Conservation (phyloP, 2,329 filamentous ascomycete species). For the Eutypa lata region DNA sequence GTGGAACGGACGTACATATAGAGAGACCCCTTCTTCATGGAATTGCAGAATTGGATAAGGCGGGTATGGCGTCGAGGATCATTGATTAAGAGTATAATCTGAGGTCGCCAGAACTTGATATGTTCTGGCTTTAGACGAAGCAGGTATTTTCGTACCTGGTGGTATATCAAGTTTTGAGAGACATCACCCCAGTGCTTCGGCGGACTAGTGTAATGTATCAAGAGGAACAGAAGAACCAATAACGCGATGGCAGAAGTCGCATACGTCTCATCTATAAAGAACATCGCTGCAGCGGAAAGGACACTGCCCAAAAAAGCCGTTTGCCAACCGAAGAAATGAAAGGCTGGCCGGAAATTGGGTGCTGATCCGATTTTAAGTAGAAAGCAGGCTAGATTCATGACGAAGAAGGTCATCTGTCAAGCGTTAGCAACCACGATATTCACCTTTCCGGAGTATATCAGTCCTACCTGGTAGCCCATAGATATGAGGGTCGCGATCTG, state of each 20-base stretch:
- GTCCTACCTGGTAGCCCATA: slow-evolving; percentile 73
- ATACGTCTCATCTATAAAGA: slow-evolving; percentile 82
- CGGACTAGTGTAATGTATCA: slow-evolving; percentile 82
- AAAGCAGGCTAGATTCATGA: slow-evolving; percentile 85
- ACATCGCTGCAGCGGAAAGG: slow-evolving; percentile 79
- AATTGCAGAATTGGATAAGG: slow-evolving; percentile 88
- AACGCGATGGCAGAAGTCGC: slow-evolving; percentile 72
- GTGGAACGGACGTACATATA: slow-evolving; percentile 53
- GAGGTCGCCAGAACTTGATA: slow-evolving; percentile 90
- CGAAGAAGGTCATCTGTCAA: slow-evolving; percentile 78
- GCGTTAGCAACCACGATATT: slow-evolving; percentile 9
- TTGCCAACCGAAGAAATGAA: slow-evolving; percentile 86
- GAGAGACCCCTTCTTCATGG: slow-evolving; percentile 79
- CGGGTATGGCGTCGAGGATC: slow-evolving; percentile 78
- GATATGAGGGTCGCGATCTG: slow-evolving; percentile 87
- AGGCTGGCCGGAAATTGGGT: slow-evolving; percentile 83
- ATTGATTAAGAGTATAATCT: slow-evolving; percentile 81
- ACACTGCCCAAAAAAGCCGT: slow-evolving; percentile 73
- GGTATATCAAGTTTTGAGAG: slow-evolving; percentile 82
- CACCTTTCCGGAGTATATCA: background rate
- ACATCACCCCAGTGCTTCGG: slow-evolving; percentile 91
- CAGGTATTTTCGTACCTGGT: slow-evolving; percentile 83
- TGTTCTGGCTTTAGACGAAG: slow-evolving; percentile 81
- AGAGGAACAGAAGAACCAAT: slow-evolving; percentile 71
- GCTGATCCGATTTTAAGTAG: slow-evolving; percentile 82